Evolutionary conservation across 2,329 filamentous ascomycete genomes (phyloP).

Genomic region (Microdochium bolleyi): DNA sequence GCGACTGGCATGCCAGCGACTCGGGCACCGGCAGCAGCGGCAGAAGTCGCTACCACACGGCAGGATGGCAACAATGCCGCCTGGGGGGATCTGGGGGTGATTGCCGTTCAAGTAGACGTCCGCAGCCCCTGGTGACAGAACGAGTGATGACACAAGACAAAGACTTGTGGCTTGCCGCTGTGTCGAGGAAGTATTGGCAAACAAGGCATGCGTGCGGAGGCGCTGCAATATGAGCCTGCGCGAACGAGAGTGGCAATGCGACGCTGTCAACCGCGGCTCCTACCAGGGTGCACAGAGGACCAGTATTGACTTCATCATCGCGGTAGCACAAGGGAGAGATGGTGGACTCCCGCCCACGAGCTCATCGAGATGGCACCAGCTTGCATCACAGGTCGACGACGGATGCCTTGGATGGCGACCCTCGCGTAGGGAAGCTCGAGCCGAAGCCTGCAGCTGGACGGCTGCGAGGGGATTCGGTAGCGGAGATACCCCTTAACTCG

Average conservation of each 20-base stretch:
- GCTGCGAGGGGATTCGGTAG: neutral
- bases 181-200: no score
- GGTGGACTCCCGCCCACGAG: neutral
- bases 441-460: neutral
- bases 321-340: neutral
- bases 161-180: no score
- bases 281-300: neutral
- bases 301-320: neutral
- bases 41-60: neutral
- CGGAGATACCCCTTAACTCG: neutral
- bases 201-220: no score
- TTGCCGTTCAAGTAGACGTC: neutral
- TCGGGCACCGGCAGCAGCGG: neutral
- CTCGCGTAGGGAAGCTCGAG: neutral
- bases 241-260: neutral
- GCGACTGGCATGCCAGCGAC: neutral
- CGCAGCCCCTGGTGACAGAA: neutral
- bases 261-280: neutral
- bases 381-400: neutral
- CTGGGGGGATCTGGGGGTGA: neutral
- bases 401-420: neutral
- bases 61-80: neutral
- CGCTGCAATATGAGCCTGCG: neutral
- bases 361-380: neutral
- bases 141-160: neutral